Evolutionary conservation across 306 rosid species (phyloP), one percentile per base, ranked within the genome.

Genomic region (Coriaria nepalensis): DNA sequence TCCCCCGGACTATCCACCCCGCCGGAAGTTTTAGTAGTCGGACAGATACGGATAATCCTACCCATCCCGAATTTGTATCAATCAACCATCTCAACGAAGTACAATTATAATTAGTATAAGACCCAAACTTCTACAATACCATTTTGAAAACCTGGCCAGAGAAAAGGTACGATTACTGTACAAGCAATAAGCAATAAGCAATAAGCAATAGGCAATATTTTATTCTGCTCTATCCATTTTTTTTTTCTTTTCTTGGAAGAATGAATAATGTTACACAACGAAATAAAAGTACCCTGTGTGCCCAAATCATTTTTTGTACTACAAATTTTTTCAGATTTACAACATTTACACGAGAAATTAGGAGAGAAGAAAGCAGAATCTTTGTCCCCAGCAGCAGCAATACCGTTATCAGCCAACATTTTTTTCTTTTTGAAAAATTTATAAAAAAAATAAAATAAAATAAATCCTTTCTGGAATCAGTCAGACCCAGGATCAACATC

Each of bases 341-440:
- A 87, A 47, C 64, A 80, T 87, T 68, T 83, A 87, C 96, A 87
- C 13, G 65, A 20, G 62, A 65, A 65, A 68, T 57, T 64, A 71
- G 73, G 65, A 60, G 33, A 55, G 70, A 65, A 67, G 53, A 59
- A 50, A 54, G 53, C 45, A 60, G 75, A 73, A 71, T 59, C 60
- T 65, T 65, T 65, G 70, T 42, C 67, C 72, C 47, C 53, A 53
- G 68, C 67, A 61, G 70, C 66, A 57, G 58, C 59, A 45, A 6
- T 15, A 66, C 56, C 67, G 57, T 60, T 57, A 72, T 56, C 70
- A 62, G 29, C 29, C 29, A 20, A 20, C 29, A 20, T 20, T 20
- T 20, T 20, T 20, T 20, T 3, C 3, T 20, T 20, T 20, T n/a
- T n/a, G n/a, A n/a, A n/a, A n/a, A n/a, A n/a, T n/a, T n/a, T n/a